A percentile compares a stretch with the other conserved stretches of the same genome.
These are phyloP conservation scores for Pleurozium schreberi DNA, from an alignment of 225 moss, liverwort and hornwort genomes.

Conservation along the genomic window DNA sequence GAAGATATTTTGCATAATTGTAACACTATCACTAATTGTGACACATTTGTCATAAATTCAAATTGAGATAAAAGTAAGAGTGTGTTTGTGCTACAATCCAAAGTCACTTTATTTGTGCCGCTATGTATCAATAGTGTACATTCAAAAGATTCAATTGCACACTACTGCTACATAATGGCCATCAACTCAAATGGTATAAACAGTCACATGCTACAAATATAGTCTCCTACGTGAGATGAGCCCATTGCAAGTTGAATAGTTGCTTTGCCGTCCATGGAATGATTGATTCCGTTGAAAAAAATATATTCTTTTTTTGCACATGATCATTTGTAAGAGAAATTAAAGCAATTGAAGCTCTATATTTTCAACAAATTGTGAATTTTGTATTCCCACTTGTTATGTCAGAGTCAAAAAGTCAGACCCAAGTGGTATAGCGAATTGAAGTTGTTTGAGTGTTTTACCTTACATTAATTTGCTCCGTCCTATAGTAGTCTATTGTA, in stretches of 20 bases:
- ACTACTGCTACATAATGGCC: accelerated
- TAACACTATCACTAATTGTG: not conserved
- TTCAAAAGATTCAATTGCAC: not conserved
- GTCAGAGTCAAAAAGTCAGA: not conserved
- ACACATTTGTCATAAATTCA: not conserved
- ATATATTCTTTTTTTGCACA: not conserved
- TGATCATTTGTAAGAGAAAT: not conserved
- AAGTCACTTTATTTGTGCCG: not conserved
- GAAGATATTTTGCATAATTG: not conserved
- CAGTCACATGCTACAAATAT: not conserved
- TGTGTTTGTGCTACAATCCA: not conserved
- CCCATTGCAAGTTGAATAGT: not conserved
- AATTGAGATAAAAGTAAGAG: not conserved
- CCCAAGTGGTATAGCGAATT: not conserved
- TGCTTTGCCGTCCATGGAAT: not conserved
- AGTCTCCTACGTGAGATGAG: not conserved
- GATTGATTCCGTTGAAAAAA: not conserved
- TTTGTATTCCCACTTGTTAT: not conserved
- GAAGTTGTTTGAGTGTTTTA: not conserved
- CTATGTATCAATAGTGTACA: not conserved
- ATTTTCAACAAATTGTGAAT: not conserved
- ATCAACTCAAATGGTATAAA: not conserved
- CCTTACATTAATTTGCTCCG: not conserved
- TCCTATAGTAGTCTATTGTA: no score
- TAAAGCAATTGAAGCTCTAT: not conserved